These are phyloP conservation scores for Phialophora macrospora DNA, from an alignment of 2,329 filamentous ascomycete genomes.

Conservation along the genomic window DNA sequence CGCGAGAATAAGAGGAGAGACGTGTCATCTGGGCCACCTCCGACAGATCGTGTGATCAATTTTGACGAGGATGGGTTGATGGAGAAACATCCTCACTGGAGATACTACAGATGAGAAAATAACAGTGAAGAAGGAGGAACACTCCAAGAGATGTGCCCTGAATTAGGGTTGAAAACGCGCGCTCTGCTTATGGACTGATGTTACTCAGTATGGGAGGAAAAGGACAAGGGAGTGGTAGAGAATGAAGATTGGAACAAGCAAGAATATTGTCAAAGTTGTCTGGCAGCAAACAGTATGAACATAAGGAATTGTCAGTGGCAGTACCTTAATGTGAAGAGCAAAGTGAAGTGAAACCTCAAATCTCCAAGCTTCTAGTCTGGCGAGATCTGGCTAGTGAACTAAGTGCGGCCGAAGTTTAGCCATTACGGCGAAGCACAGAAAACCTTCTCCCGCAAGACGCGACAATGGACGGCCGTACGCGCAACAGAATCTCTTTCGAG, in stretches of 20 bases:
- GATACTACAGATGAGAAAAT: conserved; percentile 21
- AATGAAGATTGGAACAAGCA: neutral
- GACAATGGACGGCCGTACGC: neutral
- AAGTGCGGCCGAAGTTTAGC: neutral
- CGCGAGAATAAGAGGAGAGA: conserved; percentile 25
- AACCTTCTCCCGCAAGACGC: neutral
- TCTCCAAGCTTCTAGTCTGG: neutral
- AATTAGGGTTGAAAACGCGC: neutral
- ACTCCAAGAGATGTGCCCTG: neutral
- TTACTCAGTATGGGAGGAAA: neutral
- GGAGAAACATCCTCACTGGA: conserved; percentile 29
- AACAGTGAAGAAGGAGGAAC: neutral
- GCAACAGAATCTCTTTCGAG: neutral
- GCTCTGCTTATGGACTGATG: neutral
- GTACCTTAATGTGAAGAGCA: neutral
- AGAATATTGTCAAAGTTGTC: neutral
- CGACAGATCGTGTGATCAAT: conserved; percentile 22
- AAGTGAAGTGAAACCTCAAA: too few relatives aligned
- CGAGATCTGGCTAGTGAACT: neutral
- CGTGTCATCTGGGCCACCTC: conserved; percentile 15
- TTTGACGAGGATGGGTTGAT: conserved; percentile 29
- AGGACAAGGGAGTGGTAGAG: neutral
- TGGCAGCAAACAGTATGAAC: neutral
- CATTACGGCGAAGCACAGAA: neutral
- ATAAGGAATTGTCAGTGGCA: neutral